Evolutionary conservation across 345 rosid species (phyloP).

Genomic region (Eucalyptus regnans): DNA sequence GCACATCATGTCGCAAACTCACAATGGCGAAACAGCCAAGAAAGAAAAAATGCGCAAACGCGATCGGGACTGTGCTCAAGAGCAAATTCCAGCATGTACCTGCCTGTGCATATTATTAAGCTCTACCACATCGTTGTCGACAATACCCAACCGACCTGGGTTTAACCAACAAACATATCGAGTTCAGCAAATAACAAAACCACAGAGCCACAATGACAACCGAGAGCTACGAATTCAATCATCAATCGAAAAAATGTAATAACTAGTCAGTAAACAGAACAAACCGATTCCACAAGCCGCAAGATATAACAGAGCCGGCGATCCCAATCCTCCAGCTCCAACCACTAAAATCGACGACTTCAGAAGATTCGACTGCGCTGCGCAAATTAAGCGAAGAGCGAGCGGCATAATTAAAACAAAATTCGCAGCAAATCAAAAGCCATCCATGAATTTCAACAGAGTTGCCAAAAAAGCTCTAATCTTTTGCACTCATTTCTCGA

Average conservation of each 20-base stretch:
- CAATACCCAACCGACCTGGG: conserved; percentile 79
- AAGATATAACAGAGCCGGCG: conserved; percentile 80
- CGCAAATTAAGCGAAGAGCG: neutral
- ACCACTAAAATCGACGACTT: conserved; percentile 76
- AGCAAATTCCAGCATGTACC: conserved; percentile 26
- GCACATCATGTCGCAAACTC: neutral
- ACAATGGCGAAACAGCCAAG: neutral
- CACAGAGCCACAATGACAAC: neutral
- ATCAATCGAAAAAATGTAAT: neutral
- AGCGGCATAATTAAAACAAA: neutral
- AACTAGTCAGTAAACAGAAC: neutral
- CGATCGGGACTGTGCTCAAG: neutral
- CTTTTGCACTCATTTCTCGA: neutral
- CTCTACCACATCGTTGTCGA: conserved; percentile 92
- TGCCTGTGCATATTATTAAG: conserved; percentile 98
- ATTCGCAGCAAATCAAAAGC: neutral
- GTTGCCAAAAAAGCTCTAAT: neutral
- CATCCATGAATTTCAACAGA: neutral
- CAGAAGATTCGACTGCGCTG: conserved; percentile 70
- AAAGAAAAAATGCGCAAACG: too few species aligned
- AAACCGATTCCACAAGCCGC: conserved; percentile 93
- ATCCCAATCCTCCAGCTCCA: conserved; percentile 97
- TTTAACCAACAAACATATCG: neutral
- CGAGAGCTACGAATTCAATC: neutral
- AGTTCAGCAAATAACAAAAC: neutral